Evolutionary conservation across 2,329 filamentous ascomycete genomes (phyloP).

Genomic region (Diaporthe australafricana): DNA sequence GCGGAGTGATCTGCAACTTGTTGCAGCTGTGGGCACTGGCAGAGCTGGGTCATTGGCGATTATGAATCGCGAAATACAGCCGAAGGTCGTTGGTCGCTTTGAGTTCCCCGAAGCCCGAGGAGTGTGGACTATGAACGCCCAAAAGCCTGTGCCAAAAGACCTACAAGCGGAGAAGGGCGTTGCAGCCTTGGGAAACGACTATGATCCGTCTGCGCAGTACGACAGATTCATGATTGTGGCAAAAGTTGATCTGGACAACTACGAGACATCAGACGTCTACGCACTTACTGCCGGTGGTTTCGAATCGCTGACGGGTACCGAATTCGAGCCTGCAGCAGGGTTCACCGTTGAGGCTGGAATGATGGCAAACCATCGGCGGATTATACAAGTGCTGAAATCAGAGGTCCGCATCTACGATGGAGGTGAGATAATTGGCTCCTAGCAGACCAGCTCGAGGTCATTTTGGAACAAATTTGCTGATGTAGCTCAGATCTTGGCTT

Average conservation of each 20-base stretch:
- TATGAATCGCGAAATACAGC: conserved; percentile 82
- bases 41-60: conserved; percentile 77
- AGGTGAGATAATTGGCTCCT: conserved; percentile 64
- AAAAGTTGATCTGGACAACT: conserved; percentile 75
- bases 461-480: conserved; percentile 37
- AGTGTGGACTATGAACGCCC: conserved; percentile 84
- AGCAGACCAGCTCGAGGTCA: background rate
- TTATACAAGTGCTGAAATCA: conserved; percentile 88
- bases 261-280: conserved; percentile 84
- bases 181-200: conserved; percentile 64
- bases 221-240: conserved; percentile 88
- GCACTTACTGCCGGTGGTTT: conserved; percentile 79
- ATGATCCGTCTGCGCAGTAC: conserved; percentile 70
- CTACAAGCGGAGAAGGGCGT: conserved; percentile 63
- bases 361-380: conserved; percentile 81
- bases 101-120: conserved; percentile 79
- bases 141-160: conserved; percentile 73
- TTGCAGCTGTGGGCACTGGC: conserved; percentile 72
- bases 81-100: conserved; percentile 76
- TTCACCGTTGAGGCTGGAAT: conserved; percentile 87
- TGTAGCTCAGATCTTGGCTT: conserved; percentile 78
- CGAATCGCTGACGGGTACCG: conserved; percentile 81
- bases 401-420: conserved; percentile 93
- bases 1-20: conserved; percentile 68
- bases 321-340: conserved; percentile 92